Conservation (phyloP, 2,329 filamentous ascomycete species). For the Ophiostoma himal-ulmi region DNA sequence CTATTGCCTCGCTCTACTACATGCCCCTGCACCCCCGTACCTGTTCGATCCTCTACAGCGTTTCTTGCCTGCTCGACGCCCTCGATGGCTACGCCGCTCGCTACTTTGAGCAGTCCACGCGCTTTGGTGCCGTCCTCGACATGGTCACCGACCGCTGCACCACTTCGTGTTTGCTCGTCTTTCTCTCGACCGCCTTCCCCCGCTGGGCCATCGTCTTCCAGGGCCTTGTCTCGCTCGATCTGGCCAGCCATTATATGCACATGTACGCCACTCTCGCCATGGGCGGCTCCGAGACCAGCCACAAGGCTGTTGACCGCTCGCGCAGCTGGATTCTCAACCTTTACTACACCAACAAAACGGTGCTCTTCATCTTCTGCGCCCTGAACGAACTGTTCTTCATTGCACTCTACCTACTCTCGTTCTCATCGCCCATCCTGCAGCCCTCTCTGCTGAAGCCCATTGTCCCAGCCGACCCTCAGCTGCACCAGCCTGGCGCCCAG, state of each 20-base stretch:
- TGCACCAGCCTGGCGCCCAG: constrained; percentile 58
- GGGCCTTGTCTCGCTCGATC: constrained; percentile 81
- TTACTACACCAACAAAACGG: constrained; percentile 96
- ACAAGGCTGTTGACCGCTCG: constrained; percentile 89
- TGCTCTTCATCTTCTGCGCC: constrained; percentile 84
- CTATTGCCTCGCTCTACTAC: constrained; percentile 91
- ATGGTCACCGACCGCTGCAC: constrained; percentile 99
- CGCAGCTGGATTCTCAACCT: constrained; percentile 85
- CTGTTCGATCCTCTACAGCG: constrained; percentile 82
- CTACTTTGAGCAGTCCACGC: constrained; percentile 82
- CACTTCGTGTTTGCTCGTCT: constrained; percentile 89
- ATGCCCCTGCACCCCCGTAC: constrained; percentile 98
- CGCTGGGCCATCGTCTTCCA: constrained; percentile 94
- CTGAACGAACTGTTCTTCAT: constrained; percentile 98
- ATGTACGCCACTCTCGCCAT: constrained; percentile 95
- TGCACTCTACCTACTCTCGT: constrained; percentile 92
- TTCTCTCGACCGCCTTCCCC: constrained; percentile 89
- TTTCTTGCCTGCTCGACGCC: constrained; percentile 92
- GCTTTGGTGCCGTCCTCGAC: constrained; percentile 92
- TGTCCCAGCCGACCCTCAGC: constrained; percentile 45
- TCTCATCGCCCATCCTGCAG: constrained; percentile 83
- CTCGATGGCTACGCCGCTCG: constrained; percentile 92
- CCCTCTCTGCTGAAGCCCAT: constrained; percentile 69
- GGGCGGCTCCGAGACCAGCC: constrained; percentile 71
- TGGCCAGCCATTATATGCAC: constrained; percentile 97